A percentile compares a stretch with the other conserved stretches of the same genome.
These are phyloP conservation scores for Exophiala alcalophila DNA, from an alignment of 2,329 filamentous ascomycete genomes.

Conservation along the genomic window DNA sequence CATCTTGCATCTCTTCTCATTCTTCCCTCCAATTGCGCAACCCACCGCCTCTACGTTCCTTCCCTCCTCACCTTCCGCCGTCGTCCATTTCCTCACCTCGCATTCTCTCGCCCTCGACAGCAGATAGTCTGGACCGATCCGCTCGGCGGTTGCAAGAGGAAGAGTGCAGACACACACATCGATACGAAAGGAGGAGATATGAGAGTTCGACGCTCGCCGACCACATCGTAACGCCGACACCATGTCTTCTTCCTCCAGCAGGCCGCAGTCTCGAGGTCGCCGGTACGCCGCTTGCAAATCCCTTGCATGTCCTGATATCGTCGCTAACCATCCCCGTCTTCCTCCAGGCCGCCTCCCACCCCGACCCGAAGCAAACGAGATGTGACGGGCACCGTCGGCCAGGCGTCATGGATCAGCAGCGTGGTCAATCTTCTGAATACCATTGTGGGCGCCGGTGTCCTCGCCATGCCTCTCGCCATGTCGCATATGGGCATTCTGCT, in stretches of 20 bases:
- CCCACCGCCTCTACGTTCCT: too few species aligned
- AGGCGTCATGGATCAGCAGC: constrained; percentile 85
- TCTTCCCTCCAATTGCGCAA: too few species aligned
- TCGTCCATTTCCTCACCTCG: too few species aligned
- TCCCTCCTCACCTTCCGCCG: too few species aligned
- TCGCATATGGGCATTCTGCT: constrained; percentile 92
- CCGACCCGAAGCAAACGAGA: constrained; percentile 60
- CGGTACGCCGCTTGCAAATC: constrained; percentile 59
- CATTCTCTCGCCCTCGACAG: too few species aligned
- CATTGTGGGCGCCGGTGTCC: constrained; percentile 89
- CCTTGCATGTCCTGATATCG: too few species aligned
- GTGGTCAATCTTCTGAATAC: constrained; percentile 96
- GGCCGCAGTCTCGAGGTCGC: constrained; percentile 25
- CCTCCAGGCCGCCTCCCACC: constrained; percentile 45
- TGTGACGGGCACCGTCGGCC: constrained; percentile 59
- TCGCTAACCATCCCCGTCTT: too few species aligned
- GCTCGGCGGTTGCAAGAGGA: too few species aligned
- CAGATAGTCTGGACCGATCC: too few species aligned
- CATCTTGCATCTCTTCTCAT: too few species aligned
- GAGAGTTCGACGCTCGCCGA: constrained; percentile 1
- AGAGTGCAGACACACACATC: too few species aligned
- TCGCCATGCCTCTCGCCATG: constrained; percentile 93
- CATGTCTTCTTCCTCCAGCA: constrained; percentile 16
- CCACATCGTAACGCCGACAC: not conserved
- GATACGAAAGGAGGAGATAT: too few species aligned